phyloP scores from a whole-genome alignment of 1,139 yeast species.

The Saccharomyces hybrid region DNA sequence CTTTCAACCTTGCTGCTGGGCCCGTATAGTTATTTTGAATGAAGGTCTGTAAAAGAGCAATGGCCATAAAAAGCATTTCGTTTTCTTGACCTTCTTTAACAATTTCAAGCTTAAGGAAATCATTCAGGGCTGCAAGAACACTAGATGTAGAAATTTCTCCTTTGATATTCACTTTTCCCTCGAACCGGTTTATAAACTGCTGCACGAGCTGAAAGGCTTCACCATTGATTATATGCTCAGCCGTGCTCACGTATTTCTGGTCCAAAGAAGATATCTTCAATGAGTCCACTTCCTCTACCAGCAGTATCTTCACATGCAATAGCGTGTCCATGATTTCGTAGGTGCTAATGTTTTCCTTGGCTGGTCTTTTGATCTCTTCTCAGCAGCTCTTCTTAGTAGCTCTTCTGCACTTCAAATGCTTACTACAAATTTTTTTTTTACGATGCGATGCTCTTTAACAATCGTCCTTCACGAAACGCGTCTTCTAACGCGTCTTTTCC shows the following conservation, averaged over 20 bases:
- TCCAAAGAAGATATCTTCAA: constrained; percentile 5
- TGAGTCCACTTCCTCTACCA: constrained; percentile 14
- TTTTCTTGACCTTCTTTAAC: constrained; percentile 1
- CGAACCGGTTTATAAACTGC: background rate
- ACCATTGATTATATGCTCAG: constrained; percentile 20
- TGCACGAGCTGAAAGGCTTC: constrained; percentile 13
- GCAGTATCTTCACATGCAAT: constrained; percentile 5
- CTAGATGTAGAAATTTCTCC: background rate
- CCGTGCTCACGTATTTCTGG: constrained; percentile 7
- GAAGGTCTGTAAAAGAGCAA: constrained; percentile 58
- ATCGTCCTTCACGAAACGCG: background rate
- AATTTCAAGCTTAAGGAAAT: background rate
- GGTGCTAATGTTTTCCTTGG: background rate
- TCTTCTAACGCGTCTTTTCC: background rate
- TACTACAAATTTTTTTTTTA: background rate
- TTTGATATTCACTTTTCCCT: background rate
- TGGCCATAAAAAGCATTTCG: constrained; percentile 35
- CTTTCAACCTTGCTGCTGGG: constrained; percentile 46
- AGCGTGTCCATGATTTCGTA: background rate
- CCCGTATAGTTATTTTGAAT: constrained; percentile 80
- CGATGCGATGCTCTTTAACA: background rate
- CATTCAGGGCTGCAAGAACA: background rate
- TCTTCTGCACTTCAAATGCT: background rate
- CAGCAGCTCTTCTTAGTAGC: background rate
- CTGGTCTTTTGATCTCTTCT: background rate